These are phyloP conservation scores for Erodium texanum DNA, from an alignment of 441 rosid genomes.

Conservation along the genomic window DNA sequence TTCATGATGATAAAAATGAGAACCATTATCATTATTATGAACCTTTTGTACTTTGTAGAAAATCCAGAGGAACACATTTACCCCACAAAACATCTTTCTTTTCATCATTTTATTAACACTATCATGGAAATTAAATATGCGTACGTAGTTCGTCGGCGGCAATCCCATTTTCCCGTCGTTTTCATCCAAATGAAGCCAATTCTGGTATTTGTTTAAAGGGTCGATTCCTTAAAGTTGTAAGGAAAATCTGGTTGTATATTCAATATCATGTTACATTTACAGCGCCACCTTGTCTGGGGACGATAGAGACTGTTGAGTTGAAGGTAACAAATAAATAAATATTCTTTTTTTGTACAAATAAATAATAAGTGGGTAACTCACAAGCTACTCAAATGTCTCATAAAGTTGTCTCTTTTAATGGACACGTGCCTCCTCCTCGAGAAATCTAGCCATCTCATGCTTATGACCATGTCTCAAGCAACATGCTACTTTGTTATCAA, in stretches of 20 bases:
- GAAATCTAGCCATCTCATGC: constrained; percentile 6
- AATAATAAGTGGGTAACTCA: constrained; percentile 25
- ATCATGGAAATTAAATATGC: background rate
- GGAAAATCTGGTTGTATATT: background rate
- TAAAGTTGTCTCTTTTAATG: constrained; percentile 15
- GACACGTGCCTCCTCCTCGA: background rate
- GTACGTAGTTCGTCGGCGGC: no score
- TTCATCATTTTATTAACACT: no score
- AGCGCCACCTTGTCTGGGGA: background rate
- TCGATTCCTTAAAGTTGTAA: background rate
- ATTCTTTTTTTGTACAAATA: constrained; percentile 9
- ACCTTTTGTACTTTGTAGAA: background rate
- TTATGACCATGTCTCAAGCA: constrained; percentile 30
- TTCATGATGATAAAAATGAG: background rate
- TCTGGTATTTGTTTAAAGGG: no score
- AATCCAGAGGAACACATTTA: background rate
- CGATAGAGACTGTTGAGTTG: constrained; percentile 18
- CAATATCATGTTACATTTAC: background rate
- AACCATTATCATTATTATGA: background rate
- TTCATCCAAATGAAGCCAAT: no score
- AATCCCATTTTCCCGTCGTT: no score
- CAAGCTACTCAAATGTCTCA: constrained; percentile 39
- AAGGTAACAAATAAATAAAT: background rate
- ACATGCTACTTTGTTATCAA: constrained; percentile 35
- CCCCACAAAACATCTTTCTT: background rate